Percentiles rank a stretch among this genome's conserved stretches.
phyloP scores from a whole-genome alignment of 2,329 filamentous ascomycete species.

The Knoxdaviesia capensis region DNA sequence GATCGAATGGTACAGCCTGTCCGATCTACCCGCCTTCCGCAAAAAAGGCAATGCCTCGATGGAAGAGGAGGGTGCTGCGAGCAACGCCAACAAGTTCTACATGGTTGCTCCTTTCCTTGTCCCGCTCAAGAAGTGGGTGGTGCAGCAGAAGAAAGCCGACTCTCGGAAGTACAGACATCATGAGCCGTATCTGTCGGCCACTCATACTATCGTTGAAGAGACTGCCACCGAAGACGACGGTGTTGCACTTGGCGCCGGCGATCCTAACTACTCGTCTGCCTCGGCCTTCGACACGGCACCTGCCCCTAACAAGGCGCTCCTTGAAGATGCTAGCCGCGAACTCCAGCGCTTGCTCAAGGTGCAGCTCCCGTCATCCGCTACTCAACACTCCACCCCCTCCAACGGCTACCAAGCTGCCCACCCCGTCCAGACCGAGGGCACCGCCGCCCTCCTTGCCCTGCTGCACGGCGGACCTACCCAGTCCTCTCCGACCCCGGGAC shows the following conservation, averaged over 20 bases:
- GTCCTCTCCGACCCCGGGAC: too few relatives aligned
- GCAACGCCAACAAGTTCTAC: conserved; percentile 76
- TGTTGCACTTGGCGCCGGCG: too few relatives aligned
- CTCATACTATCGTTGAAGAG: conserved; percentile 22
- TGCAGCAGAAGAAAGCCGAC: conserved; percentile 50
- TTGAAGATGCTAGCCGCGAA: conserved; percentile 29
- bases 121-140: conserved; percentile 75
- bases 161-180: conserved; percentile 11
- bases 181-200: conserved; percentile 15
- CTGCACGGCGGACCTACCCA: conserved; percentile 9
- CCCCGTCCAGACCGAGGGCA: conserved; percentile 20
- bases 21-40: conserved; percentile 65
- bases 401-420: conserved; percentile 8
- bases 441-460: conserved; percentile 29
- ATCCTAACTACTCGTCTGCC: too few relatives aligned
- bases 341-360: conserved; percentile 34
- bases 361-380: conserved; percentile 20
- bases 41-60: conserved; percentile 31
- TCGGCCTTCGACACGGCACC: too few relatives aligned
- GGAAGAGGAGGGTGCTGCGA: conserved; percentile 17
- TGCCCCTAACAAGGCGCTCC: conserved; percentile 11
- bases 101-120: conserved; percentile 91
- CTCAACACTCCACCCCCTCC: conserved; percentile 8
- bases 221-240: conserved; percentile 36
- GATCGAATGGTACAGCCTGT: conserved; percentile 85